Conservation (phyloP, 2,329 filamentous ascomycete genomes). For the Emericellopsis atlantica region DNA sequence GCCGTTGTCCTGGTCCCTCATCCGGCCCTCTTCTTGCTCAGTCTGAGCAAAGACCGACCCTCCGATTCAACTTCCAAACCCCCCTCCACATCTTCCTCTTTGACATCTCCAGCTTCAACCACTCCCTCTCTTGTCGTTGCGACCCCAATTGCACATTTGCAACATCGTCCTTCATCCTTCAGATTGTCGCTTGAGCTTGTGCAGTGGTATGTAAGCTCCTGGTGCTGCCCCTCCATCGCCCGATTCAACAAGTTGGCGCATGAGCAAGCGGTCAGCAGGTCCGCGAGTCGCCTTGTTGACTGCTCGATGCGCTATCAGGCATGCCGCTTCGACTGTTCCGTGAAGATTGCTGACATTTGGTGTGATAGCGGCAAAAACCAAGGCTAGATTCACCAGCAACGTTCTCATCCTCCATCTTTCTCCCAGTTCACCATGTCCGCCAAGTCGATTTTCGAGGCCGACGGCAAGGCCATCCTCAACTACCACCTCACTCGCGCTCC, state of each 20-base stretch:
- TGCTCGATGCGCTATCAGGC: too few relatives aligned
- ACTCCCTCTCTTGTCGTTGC: slow-evolving; percentile 1
- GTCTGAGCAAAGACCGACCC: background rate
- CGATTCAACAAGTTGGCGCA: background rate
- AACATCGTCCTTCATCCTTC: background rate
- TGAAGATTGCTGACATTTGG: background rate
- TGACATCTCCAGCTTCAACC: background rate
- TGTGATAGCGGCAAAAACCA: background rate
- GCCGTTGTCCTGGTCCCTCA: background rate
- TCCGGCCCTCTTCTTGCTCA: background rate
- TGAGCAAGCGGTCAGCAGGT: background rate
- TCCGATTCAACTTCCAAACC: background rate
- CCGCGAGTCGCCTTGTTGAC: too few relatives aligned
- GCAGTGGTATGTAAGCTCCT: slow-evolving; percentile 2
- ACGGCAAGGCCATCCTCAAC: slow-evolving; percentile 99
- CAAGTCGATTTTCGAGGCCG: slow-evolving; percentile 96
- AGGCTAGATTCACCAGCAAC: background rate
- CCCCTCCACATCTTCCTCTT: slow-evolving; percentile 2
- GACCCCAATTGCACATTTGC: background rate
- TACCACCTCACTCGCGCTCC: slow-evolving; percentile 98
- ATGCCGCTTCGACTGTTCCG: too few relatives aligned
- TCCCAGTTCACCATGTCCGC: slow-evolving; percentile 33
- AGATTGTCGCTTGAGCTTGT: slow-evolving; percentile 1
- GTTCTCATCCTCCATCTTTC: slow-evolving; percentile 6
- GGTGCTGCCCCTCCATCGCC: background rate